phyloP scores from a whole-genome alignment of 2,329 filamentous ascomycete genomes.

The Colletotrichum falcatum region DNA sequence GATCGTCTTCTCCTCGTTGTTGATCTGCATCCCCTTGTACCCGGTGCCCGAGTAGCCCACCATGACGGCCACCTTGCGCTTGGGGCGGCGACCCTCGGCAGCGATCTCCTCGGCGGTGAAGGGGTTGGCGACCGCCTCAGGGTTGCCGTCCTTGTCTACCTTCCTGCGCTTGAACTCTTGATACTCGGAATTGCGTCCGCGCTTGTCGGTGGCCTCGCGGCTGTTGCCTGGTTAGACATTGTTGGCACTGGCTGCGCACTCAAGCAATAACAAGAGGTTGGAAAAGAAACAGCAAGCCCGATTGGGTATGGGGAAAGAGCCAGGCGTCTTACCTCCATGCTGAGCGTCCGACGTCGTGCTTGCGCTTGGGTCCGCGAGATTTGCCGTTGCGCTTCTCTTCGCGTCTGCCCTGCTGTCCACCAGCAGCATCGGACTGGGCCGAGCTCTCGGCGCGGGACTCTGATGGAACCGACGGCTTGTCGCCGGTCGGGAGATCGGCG shows the following conservation, averaged over 20 bases:
- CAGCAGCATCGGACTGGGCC: constrained; percentile 3
- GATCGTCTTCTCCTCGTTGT: constrained; percentile 86
- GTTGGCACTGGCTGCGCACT: constrained; percentile 15
- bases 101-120: constrained; percentile 85
- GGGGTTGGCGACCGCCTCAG: constrained; percentile 54
- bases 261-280: no score
- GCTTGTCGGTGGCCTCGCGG: constrained; percentile 53
- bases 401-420: constrained; percentile 11
- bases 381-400: constrained; percentile 25
- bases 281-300: neutral
- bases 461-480: constrained; percentile 27
- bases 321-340: constrained; percentile 32
- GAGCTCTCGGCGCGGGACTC: constrained; percentile 19
- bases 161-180: constrained; percentile 58
- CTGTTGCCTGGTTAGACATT: constrained; percentile 51
- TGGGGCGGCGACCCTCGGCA: constrained; percentile 86
- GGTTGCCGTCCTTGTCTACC: constrained; percentile 52
- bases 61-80: constrained; percentile 95
- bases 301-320: neutral
- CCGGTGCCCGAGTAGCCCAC: constrained; percentile 96
- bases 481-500: constrained; percentile 18
- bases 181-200: constrained; percentile 54
- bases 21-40: constrained; percentile 97
- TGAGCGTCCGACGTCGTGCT: constrained; percentile 35
- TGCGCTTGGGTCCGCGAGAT: constrained; percentile 33